phyloP scores from a whole-genome alignment of 805 yeast genomes.

The Priceomyces castillae region DNA sequence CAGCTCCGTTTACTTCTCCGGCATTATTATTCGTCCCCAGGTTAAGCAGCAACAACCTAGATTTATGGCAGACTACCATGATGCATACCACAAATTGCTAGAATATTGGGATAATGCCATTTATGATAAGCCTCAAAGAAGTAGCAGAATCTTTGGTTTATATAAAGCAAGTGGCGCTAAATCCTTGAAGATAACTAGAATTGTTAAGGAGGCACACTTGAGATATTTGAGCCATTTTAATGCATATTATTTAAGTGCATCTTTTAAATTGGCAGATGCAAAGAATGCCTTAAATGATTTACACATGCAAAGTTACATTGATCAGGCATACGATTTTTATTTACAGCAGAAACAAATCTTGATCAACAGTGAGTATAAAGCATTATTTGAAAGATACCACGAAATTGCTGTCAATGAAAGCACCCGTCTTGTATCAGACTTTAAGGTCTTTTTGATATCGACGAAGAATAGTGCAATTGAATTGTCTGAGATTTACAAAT shows the following conservation, averaged over 20 bases:
- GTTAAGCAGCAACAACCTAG: neutral
- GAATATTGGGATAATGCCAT: conserved; percentile 9
- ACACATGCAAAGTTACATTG: neutral
- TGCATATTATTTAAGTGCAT: neutral
- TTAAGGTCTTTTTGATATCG: neutral
- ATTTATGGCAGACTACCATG: neutral
- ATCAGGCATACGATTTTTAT: neutral
- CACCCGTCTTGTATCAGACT: neutral
- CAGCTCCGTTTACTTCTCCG: conserved; percentile 2
- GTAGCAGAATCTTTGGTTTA: conserved; percentile 1
- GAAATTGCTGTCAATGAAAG: neutral
- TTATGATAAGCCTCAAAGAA: conserved; percentile 8
- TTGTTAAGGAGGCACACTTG: neutral
- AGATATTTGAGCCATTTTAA: neutral
- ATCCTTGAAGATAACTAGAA: conserved; percentile 2
- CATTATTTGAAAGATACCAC: neutral
- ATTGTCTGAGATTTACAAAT: neutral
- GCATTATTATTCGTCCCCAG: neutral
- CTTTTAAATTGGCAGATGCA: too few species aligned
- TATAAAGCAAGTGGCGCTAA: neutral
- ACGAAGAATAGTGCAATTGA: neutral
- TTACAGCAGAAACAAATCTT: neutral
- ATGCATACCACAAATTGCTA: neutral
- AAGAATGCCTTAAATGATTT: neutral
- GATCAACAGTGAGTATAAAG: neutral